phyloP scores from a whole-genome alignment of 2,329 filamentous ascomycete genomes.

The Pseudogymnoascus sp. region DNA sequence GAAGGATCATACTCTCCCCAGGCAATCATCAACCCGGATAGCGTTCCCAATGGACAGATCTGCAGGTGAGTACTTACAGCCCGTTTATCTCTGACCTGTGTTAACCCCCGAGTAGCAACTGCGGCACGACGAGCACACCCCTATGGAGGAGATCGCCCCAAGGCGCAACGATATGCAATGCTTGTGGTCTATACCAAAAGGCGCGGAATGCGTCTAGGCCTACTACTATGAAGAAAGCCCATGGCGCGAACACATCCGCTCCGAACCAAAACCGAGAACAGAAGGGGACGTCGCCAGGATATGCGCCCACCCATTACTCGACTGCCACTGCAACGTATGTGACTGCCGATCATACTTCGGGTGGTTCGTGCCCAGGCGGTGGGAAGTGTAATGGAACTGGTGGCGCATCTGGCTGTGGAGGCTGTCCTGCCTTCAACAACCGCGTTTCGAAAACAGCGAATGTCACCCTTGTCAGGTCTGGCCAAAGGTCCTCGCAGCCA shows the following conservation, averaged over 20 bases:
- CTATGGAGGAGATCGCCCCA: constrained; percentile 90
- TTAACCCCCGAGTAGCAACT: constrained; percentile 60
- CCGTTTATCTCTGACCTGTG: constrained; percentile 13
- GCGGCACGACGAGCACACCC: constrained; percentile 85
- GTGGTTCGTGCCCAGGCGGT: constrained; percentile 90
- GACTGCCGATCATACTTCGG: constrained; percentile 61
- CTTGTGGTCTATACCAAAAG: constrained; percentile 90
- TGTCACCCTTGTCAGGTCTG: constrained; percentile 43
- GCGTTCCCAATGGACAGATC: constrained; percentile 49
- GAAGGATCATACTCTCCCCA: constrained; percentile 4
- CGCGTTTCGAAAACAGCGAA: constrained; percentile 81
- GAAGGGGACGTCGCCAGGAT: constrained; percentile 23
- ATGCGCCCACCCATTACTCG: constrained; percentile 29
- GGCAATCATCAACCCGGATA: constrained; percentile 8
- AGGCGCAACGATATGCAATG: constrained; percentile 94
- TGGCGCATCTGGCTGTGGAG: constrained; percentile 87
- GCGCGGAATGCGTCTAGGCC: constrained; percentile 86
- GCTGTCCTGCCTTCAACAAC: constrained; percentile 96
- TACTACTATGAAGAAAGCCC: constrained; percentile 77
- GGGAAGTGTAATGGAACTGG: constrained; percentile 95
- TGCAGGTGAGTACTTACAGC: constrained; percentile 53
- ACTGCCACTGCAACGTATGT: constrained; percentile 60
- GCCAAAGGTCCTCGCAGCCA: constrained; percentile 17
- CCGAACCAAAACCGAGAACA: constrained; percentile 19
- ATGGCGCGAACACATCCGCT: constrained; percentile 35